phyloP scores from a whole-genome alignment of 805 yeast species.

The Candida sphagnicola region DNA sequence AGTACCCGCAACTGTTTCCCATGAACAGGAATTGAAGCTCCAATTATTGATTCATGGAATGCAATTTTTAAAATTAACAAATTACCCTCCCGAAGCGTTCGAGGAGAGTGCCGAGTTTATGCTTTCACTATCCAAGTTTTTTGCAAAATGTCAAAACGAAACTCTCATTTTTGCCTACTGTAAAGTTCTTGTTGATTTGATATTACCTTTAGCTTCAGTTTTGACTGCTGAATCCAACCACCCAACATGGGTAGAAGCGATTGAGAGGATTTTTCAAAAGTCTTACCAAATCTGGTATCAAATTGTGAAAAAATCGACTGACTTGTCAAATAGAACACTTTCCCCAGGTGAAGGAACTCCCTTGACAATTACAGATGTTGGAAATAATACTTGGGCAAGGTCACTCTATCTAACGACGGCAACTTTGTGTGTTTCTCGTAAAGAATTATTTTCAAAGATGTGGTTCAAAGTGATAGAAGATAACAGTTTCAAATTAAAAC shows the following conservation, averaged over 20 bases:
- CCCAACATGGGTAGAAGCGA: constrained; percentile 90
- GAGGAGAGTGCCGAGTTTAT: constrained; percentile 94
- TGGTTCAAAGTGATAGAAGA: constrained; percentile 74
- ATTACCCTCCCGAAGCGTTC: constrained; percentile 82
- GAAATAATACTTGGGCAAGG: constrained; percentile 53
- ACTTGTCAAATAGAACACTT: background rate
- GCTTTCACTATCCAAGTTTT: constrained; percentile 82
- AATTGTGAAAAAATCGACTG: background rate
- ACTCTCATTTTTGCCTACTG: constrained; percentile 74
- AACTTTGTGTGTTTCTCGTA: constrained; percentile 75
- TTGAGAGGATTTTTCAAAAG: constrained; percentile 54
- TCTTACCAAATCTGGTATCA: constrained; percentile 44
- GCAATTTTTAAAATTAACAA: constrained; percentile 74
- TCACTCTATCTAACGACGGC: constrained; percentile 68
- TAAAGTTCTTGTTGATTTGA: constrained; percentile 70
- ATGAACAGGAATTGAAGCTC: constrained; percentile 49
- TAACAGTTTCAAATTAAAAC: constrained; percentile 57
- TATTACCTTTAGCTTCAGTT: constrained; percentile 78
- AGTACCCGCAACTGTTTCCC: constrained; percentile 44
- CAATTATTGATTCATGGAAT: constrained; percentile 85
- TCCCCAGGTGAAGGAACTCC: background rate
- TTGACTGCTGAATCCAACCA: constrained; percentile 94
- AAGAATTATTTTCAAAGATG: constrained; percentile 60
- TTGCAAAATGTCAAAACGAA: constrained; percentile 58
- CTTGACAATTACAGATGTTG: background rate